A percentile compares a stretch with the other conserved stretches of the same genome.
These are phyloP conservation scores for Colletotrichum sidae DNA, from an alignment of 2,329 filamentous ascomycete genomes.

Conservation along the genomic window DNA sequence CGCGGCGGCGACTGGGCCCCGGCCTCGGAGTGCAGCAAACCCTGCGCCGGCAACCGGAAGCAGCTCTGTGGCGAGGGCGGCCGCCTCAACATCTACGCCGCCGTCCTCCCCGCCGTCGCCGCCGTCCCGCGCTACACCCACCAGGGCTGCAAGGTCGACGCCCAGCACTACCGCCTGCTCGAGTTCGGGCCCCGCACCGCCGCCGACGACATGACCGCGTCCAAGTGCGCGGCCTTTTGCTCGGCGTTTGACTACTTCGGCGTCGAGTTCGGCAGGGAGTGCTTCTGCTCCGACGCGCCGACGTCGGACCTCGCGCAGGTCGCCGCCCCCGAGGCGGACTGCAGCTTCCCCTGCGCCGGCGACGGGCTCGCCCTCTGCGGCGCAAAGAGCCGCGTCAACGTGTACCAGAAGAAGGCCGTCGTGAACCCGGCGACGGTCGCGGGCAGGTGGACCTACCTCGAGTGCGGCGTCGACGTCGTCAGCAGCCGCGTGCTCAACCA, in stretches of 20 bases:
- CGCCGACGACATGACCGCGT: slow-evolving; percentile 57
- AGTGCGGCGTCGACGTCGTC: not conserved
- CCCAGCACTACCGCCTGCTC: slow-evolving; percentile 49
- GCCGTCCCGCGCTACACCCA: slow-evolving; percentile 42
- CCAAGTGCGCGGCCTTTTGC: slow-evolving; percentile 63
- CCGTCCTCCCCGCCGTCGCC: not conserved
- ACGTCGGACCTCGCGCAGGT: not conserved
- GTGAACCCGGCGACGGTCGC: not conserved
- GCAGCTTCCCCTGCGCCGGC: slow-evolving; percentile 48
- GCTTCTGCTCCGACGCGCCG: slow-evolving; percentile 37
- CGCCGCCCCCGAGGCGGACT: slow-evolving; percentile 39
- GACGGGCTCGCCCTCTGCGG: slow-evolving; percentile 51
- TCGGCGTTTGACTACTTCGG: slow-evolving; percentile 39
- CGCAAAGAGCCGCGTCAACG: slow-evolving; percentile 48
- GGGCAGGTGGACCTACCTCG: slow-evolving; percentile 1
- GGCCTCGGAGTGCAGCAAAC: slow-evolving; percentile 52
- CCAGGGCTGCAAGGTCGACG: slow-evolving; percentile 58
- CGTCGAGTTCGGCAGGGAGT: slow-evolving; percentile 38
- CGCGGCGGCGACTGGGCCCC: slow-evolving; percentile 41
- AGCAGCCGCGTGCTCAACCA: not conserved
- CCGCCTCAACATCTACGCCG: slow-evolving; percentile 48
- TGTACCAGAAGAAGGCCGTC: slow-evolving; percentile 43
- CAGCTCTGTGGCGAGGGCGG: slow-evolving; percentile 55
- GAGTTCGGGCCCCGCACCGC: slow-evolving; percentile 45
- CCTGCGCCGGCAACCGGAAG: slow-evolving; percentile 49